These are phyloP conservation scores for Immersiporthe knoxdaviesiana DNA, from an alignment of 2,329 filamentous ascomycete genomes.

Conservation along the genomic window DNA sequence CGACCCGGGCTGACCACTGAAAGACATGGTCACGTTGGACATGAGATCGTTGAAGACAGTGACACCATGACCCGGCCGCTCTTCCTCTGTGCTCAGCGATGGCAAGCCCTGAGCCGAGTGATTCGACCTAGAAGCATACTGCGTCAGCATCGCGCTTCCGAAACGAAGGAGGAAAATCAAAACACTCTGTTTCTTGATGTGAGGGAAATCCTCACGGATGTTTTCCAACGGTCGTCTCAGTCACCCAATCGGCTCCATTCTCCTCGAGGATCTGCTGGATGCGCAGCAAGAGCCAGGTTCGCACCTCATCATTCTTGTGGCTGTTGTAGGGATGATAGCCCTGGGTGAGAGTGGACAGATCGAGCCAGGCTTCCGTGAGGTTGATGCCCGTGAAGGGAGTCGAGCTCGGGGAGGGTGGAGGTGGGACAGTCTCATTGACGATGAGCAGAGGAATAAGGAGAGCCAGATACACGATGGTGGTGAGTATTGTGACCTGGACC, in stretches of 20 bases:
- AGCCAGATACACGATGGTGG: slow-evolving; percentile 74
- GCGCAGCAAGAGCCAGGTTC: slow-evolving; percentile 73
- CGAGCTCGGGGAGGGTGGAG: slow-evolving; percentile 55
- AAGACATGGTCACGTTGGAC: slow-evolving; percentile 71
- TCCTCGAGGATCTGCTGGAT: slow-evolving; percentile 70
- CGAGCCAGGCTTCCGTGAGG: slow-evolving; percentile 82
- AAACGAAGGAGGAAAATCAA: background rate
- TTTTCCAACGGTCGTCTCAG: slow-evolving; percentile 40
- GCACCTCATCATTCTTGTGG: slow-evolving; percentile 77
- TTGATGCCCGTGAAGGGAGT: slow-evolving; percentile 68
- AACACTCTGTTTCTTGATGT: no score
- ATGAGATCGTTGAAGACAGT: slow-evolving; percentile 78
- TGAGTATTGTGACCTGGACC: slow-evolving; percentile 79
- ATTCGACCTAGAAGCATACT: slow-evolving; percentile 11
- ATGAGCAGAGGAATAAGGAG: slow-evolving; percentile 73
- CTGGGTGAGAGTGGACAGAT: slow-evolving; percentile 75
- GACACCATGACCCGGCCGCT: slow-evolving; percentile 44
- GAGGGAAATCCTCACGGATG: slow-evolving; percentile 27
- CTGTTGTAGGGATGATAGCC: slow-evolving; percentile 90
- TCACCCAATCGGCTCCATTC: slow-evolving; percentile 57
- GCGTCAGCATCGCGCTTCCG: slow-evolving; percentile 7
- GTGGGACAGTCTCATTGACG: slow-evolving; percentile 76
- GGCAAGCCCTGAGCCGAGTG: slow-evolving; percentile 8
- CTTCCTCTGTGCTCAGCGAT: background rate
- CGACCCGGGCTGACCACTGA: slow-evolving; percentile 47